Evolutionary conservation across 2,329 filamentous ascomycete species (phyloP), one percentile per base, ranked within the genome.

Genomic region (Rutstroemia sydowiana): DNA sequence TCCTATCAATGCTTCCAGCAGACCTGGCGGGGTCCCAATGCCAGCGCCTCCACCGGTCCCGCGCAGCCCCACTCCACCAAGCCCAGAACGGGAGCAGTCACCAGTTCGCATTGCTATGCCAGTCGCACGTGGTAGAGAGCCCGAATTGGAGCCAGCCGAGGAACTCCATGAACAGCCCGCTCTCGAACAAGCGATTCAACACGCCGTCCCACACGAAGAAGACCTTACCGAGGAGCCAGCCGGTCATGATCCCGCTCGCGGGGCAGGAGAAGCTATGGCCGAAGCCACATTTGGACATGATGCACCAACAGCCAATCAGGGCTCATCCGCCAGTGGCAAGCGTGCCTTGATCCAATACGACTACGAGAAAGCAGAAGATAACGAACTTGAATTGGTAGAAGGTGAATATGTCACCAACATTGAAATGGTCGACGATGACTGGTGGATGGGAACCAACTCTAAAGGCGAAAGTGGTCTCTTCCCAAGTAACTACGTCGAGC

Each of bases 321-420:
- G 68, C 41, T 73, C 73, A 28, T 71, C 69, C 1, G 67, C 67
- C n/a, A 77, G 77, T 32, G 86, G 86, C 48, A 79, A 84, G 66
- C 82, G 82, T 44, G 93, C 93, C 1, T 64, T 95, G 52, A 81
- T 93, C 32, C 84, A 93, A 64, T 98, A 93, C 67, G 93, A 98
- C 67, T 98, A 98, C 66, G 92, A 96, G 64, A 96, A 95, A 72
- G 90, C 90, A 1, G 93, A 98, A 69, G 91, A 95, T 60, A 98
- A 98, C 64, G 93, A 98, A 71, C 81, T 98, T 52, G 90, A 95
- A 59, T 78, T 98, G 16, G 77, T 80, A 23, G 93, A 98, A 70
- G 91, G 91, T 57, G 88, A 96, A 63, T 81, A 84, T 58, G 85
- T 98, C 34, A 90, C 80, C 21, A 85, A 95, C 66, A 95, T 98